Conservation (phyloP, 805 yeast species). For the Yarrowia deformans region DNA sequence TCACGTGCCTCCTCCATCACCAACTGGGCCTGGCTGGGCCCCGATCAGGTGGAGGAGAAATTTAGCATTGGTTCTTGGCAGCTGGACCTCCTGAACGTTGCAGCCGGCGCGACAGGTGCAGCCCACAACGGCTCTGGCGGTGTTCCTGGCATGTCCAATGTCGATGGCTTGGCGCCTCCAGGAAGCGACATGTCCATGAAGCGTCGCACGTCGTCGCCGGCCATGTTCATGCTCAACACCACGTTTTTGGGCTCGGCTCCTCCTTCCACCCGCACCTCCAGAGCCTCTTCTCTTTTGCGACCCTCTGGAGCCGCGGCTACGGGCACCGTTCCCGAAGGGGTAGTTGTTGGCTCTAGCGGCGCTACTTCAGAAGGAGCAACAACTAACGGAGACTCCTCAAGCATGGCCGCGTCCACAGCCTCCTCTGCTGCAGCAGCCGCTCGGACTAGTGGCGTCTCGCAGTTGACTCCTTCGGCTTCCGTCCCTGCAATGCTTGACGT, state of each 20-base stretch:
- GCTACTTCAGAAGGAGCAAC: no score
- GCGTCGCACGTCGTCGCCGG: slow-evolving; percentile 26
- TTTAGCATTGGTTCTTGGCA: slow-evolving; percentile 26
- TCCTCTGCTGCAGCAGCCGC: not conserved
- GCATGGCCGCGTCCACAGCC: not conserved
- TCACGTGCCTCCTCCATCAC: slow-evolving; percentile 30
- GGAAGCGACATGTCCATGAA: slow-evolving; percentile 14
- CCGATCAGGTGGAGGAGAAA: slow-evolving; percentile 34
- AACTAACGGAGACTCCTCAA: not conserved
- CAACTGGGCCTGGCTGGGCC: slow-evolving; percentile 38
- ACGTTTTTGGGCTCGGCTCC: slow-evolving; percentile 32
- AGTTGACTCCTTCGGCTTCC: slow-evolving; percentile 25
- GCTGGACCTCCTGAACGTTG: slow-evolving; percentile 29
- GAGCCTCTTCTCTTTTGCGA: slow-evolving; percentile 23
- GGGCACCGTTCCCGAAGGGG: not conserved
- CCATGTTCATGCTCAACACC: slow-evolving; percentile 38
- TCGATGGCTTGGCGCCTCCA: slow-evolving; percentile 13
- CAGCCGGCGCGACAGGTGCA: not conserved
- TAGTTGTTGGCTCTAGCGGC: not conserved
- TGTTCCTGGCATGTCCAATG: not conserved
- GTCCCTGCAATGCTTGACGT: slow-evolving; percentile 23
- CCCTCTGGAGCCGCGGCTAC: slow-evolving; percentile 1
- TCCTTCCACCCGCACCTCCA: slow-evolving; percentile 9
- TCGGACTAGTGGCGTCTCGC: not conserved
- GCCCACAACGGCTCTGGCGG: not conserved